Percentiles rank a stretch among this genome's conserved stretches.
Conservation (phyloP, 257 asterid species). For the Gynochthodes officinalis region DNA sequence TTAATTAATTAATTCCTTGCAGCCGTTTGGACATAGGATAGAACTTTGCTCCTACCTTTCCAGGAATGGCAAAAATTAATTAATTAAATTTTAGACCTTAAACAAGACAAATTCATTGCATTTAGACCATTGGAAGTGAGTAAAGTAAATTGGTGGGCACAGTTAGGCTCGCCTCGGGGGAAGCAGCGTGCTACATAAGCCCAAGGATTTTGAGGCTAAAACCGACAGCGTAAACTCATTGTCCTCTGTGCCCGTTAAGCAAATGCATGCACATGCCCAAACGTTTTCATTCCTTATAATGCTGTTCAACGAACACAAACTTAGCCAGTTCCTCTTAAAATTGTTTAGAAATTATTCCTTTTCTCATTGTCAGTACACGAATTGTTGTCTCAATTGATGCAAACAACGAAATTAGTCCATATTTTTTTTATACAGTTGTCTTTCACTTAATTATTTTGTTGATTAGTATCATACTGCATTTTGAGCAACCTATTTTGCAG, state of each 20-base stretch:
- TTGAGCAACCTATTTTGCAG: too few species aligned
- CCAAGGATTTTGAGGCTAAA: background rate
- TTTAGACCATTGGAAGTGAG: background rate
- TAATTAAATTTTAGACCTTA: background rate
- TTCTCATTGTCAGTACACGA: background rate
- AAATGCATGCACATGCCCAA: slow-evolving; percentile 8
- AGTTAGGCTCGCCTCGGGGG: background rate
- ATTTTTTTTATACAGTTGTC: too few species aligned
- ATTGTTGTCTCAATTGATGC: too few species aligned
- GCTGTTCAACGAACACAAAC: background rate
- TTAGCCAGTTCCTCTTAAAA: background rate
- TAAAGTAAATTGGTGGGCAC: background rate
- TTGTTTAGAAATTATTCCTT: background rate
- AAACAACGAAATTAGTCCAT: too few species aligned
- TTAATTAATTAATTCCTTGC: too few species aligned
- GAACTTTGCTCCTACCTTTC: too few species aligned
- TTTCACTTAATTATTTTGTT: too few species aligned
- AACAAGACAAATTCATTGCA: background rate
- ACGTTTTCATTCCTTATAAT: background rate
- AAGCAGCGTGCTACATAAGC: background rate
- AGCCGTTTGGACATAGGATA: too few species aligned
- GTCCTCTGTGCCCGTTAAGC: background rate
- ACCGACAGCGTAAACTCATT: slow-evolving; percentile 5
- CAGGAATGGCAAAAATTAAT: background rate
- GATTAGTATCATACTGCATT: too few species aligned